These are phyloP conservation scores for Roridomyces roridus DNA, from an alignment of 768 basidiomycete species.

Conservation along the genomic window DNA sequence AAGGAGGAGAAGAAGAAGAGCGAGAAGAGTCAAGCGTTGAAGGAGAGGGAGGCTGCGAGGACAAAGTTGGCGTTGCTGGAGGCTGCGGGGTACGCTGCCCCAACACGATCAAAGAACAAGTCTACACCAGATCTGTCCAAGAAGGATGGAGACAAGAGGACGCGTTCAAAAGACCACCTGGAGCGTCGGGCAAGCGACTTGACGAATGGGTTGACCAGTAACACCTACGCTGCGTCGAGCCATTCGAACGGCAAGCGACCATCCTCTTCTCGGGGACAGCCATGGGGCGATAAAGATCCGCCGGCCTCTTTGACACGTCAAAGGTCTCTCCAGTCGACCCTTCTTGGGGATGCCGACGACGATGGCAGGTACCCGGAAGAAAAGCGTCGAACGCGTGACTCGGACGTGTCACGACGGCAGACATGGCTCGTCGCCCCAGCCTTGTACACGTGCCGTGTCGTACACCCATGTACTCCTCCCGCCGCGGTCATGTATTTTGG, in stretches of 20 bases:
- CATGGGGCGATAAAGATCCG: too few relatives aligned
- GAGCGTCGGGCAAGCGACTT: constrained; percentile 20
- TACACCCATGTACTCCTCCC: constrained; percentile 74
- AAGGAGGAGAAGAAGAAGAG: constrained; percentile 26
- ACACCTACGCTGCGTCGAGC: not conserved
- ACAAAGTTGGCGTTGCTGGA: constrained; percentile 20
- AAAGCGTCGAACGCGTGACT: not conserved
- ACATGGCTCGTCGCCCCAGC: constrained; percentile 55
- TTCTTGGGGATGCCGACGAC: too few relatives aligned
- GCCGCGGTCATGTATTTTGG: constrained; percentile 68
- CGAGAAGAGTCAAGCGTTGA: not conserved
- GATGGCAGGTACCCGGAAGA: too few relatives aligned
- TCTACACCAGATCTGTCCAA: constrained; percentile 14
- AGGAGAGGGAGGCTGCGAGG: constrained; percentile 3
- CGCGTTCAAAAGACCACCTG: not conserved
- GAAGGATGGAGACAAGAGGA: not conserved
- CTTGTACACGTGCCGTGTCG: constrained; percentile 70
- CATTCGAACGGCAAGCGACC: not conserved
- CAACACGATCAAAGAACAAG: constrained; percentile 1
- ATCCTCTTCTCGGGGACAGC: too few relatives aligned
- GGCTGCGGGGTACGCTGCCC: constrained; percentile 18
- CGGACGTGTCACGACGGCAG: constrained; percentile 35
- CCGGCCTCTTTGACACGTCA: too few relatives aligned
- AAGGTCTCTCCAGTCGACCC: too few relatives aligned
- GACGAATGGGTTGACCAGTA: constrained; percentile 1